These are phyloP conservation scores for Exophiala viscosa DNA, from an alignment of 2,329 filamentous ascomycete genomes.

Conservation along the genomic window DNA sequence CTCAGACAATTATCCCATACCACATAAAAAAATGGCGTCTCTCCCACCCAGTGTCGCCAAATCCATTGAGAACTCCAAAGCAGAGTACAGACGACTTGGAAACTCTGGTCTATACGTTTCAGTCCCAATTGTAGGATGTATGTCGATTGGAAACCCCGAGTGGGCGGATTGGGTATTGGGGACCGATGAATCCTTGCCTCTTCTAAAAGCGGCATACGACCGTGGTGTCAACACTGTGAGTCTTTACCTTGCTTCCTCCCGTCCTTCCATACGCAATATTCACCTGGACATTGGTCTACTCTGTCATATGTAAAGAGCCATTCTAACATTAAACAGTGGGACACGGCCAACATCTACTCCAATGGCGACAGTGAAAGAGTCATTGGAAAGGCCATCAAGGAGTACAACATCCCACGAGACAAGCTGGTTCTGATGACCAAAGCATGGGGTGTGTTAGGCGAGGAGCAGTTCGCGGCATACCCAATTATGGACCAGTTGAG, in stretches of 20 bases:
- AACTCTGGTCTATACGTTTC: slow-evolving; percentile 21
- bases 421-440: slow-evolving; percentile 58
- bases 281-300: neutral
- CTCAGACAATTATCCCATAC: too few species aligned
- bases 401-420: slow-evolving; percentile 54
- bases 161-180: slow-evolving; percentile 26
- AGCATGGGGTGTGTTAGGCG: slow-evolving; percentile 40
- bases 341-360: slow-evolving; percentile 49
- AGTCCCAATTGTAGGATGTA: slow-evolving; percentile 30
- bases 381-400: slow-evolving; percentile 62
- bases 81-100: slow-evolving; percentile 3
- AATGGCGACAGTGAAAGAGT: slow-evolving; percentile 61
- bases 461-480: slow-evolving; percentile 25
- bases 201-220: slow-evolving; percentile 23
- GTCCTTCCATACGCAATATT: neutral
- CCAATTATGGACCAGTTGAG: slow-evolving; percentile 8
- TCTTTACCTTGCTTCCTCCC: neutral
- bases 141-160: slow-evolving; percentile 40
- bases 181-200: slow-evolving; percentile 10
- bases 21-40: too few species aligned
- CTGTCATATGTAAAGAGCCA: neutral
- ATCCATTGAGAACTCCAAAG: neutral
- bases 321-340: slow-evolving; percentile 19
- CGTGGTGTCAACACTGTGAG: slow-evolving; percentile 19
- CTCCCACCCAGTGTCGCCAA: neutral